phyloP scores from a whole-genome alignment of 1,284 basidiomycete genomes.

The Entoloma clypeatum region DNA sequence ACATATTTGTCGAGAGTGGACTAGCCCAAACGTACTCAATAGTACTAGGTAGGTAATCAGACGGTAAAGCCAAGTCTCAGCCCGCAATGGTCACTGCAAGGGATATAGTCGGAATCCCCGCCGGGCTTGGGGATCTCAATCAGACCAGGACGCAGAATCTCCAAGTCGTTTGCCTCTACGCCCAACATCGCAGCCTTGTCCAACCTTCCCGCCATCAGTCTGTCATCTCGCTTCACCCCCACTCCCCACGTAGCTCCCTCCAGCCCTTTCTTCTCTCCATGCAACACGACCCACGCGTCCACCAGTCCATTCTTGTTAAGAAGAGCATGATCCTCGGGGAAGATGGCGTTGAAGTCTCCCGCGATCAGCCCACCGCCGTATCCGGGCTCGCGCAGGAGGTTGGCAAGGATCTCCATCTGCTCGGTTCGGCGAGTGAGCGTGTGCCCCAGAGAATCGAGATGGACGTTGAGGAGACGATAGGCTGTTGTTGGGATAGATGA shows the following conservation, averaged over 20 bases:
- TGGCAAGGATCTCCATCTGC: slow-evolving; percentile 34
- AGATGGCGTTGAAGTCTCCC: slow-evolving; percentile 42
- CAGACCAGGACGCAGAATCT: slow-evolving; percentile 32
- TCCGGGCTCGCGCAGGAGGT: slow-evolving; percentile 36
- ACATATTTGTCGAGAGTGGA: too few relatives aligned
- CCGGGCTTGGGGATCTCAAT: slow-evolving; percentile 31
- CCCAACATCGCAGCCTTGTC: slow-evolving; percentile 40
- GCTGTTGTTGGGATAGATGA: too few relatives aligned
- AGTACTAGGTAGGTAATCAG: too few relatives aligned
- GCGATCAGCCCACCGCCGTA: slow-evolving; percentile 38
- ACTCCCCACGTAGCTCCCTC: slow-evolving; percentile 37
- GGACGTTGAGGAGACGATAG: slow-evolving; percentile 38
- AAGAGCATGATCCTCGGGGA: slow-evolving; percentile 32
- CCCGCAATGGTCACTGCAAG: slow-evolving; percentile 36
- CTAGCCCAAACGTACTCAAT: too few relatives aligned
- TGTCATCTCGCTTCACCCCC: slow-evolving; percentile 22
- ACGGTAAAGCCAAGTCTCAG: slow-evolving; percentile 28
- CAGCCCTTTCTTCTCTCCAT: slow-evolving; percentile 22
- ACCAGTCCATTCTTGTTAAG: slow-evolving; percentile 35
- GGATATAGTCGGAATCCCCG: slow-evolving; percentile 20
- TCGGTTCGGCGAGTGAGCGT: slow-evolving; percentile 24
- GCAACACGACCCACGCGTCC: slow-evolving; percentile 38
- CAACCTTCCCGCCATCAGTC: slow-evolving; percentile 33
- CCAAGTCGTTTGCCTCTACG: slow-evolving; percentile 30
- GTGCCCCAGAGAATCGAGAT: slow-evolving; percentile 35